Conservation (phyloP, 2,329 filamentous ascomycete species). For the Alternaria arbusti region DNA sequence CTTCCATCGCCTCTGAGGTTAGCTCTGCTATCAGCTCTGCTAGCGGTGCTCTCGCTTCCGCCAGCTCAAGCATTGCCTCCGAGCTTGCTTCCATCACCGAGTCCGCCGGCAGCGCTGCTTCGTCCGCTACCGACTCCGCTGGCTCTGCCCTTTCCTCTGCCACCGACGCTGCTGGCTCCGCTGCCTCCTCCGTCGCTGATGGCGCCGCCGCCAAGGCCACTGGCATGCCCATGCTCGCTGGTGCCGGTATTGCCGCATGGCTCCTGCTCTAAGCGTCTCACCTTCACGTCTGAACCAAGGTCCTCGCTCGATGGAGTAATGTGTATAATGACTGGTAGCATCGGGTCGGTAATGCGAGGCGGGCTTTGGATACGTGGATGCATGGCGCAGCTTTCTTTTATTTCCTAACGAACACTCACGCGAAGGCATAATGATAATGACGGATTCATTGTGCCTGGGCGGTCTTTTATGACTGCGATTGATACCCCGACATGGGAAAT, state of each 20-base stretch:
- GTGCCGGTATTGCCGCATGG: slow-evolving; percentile 44
- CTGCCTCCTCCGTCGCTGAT: slow-evolving; percentile 17
- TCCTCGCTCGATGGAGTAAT: slow-evolving; percentile 37
- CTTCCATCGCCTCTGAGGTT: slow-evolving; percentile 7
- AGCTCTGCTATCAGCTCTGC: slow-evolving; percentile 9
- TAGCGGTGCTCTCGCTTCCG: slow-evolving; percentile 3
- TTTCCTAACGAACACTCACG: slow-evolving; percentile 21
- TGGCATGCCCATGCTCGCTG: slow-evolving; percentile 46
- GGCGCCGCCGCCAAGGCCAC: slow-evolving; percentile 41
- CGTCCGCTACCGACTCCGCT: slow-evolving; percentile 12
- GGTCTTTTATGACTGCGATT: slow-evolving; percentile 33
- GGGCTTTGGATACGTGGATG: slow-evolving; percentile 34
- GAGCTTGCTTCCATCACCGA: slow-evolving; percentile 17
- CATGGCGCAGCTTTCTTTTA: slow-evolving; percentile 19
- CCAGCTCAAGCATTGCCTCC: slow-evolving; percentile 17
- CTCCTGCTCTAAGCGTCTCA: slow-evolving; percentile 45
- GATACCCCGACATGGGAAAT: slow-evolving; percentile 39
- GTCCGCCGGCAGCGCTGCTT: slow-evolving; percentile 14
- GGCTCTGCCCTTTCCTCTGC: slow-evolving; percentile 20
- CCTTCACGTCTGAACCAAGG: slow-evolving; percentile 18
- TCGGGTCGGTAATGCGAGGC: slow-evolving; percentile 14
- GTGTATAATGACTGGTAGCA: slow-evolving; percentile 37
- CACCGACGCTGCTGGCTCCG: slow-evolving; percentile 10
- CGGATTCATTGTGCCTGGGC: slow-evolving; percentile 23
- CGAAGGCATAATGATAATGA: slow-evolving; percentile 34